Evolutionary conservation across 495 filamentous ascomycete species (phyloP), one percentile per base, ranked within the genome.

Genomic region (Aspergillus baeticus): DNA sequence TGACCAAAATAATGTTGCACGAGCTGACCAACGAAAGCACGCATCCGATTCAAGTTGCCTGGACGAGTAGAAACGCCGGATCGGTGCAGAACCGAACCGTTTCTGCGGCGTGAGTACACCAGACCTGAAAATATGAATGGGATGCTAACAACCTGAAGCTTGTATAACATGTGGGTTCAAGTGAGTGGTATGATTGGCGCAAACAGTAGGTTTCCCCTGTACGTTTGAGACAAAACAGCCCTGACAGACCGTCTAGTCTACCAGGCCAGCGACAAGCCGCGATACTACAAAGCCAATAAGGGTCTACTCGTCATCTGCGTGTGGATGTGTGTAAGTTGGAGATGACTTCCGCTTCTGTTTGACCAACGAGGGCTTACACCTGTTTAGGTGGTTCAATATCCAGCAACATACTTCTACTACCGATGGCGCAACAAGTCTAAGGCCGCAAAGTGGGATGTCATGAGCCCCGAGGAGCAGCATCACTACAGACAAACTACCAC

Each of bases 391-490:
- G 18, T 43, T 22, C 23, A 73, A 90, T 18, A 80, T 64, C 10
- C 64, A 89, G 17, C 60, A 75, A 74, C 81, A 4, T 89, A 88
- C 67, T 51, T 68, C 3, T 90, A 87, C 63, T 91, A 89, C 56
- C 61, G 81, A 2, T 78, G 70, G 73, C 73, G 81, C 15, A 91
- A 90, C 61, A 72, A 69, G 5, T 18, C 11, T 2, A 29, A 35
- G 20, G 47, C 29, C 8, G 17, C 10, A 6, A 20, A 50, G 17
- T 50, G 47, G 47, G 47, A 37, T 17, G 17, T n/a, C 11, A 50
- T 50, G 47, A 50, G 31, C 18, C 47, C 33, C n/a, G 47, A 50
- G 10, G 47, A 43, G 41, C 41, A 43, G 41, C 41, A 43, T 10
- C 41, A 22, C 10, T 43, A 43, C 41, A 22, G 41, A 10, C 17